phyloP scores from a whole-genome alignment of 768 basidiomycete genomes.

The Mycena belliarum region DNA sequence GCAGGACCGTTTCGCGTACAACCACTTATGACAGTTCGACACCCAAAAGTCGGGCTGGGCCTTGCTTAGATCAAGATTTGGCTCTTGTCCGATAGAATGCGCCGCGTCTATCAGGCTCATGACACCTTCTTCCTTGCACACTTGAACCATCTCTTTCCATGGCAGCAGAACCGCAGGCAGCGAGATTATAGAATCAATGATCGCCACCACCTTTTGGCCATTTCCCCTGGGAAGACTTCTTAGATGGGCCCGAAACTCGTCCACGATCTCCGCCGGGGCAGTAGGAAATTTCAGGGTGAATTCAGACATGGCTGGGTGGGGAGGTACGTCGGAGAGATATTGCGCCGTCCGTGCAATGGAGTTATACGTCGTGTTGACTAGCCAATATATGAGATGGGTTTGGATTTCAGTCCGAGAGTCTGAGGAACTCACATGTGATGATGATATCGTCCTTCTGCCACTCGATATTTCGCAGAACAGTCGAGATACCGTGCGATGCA shows the following conservation, averaged over 20 bases:
- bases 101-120: slow-evolving; percentile 77
- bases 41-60: slow-evolving; percentile 76
- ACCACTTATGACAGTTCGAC: slow-evolving; percentile 89
- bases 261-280: slow-evolving; percentile 47
- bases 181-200: slow-evolving; percentile 70
- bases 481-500: slow-evolving; percentile 59
- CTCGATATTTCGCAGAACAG: slow-evolving; percentile 58
- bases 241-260: slow-evolving; percentile 23
- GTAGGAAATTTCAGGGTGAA: slow-evolving; percentile 52
- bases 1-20: slow-evolving; percentile 66
- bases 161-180: slow-evolving; percentile 71
- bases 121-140: slow-evolving; percentile 64
- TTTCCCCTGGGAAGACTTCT: slow-evolving; percentile 9
- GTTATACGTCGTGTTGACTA: slow-evolving; percentile 43
- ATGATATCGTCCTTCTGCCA: slow-evolving; percentile 67
- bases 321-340: slow-evolving; percentile 53
- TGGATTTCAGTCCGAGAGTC: too few relatives aligned
- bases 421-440: slow-evolving; percentile 46
- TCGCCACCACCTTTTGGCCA: slow-evolving; percentile 52
- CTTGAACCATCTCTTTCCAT: slow-evolving; percentile 71
- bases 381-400: background rate
- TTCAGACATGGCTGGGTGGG: slow-evolving; percentile 46
- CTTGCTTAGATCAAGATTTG: slow-evolving; percentile 57
- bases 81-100: slow-evolving; percentile 79
- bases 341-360: slow-evolving; percentile 50